Evolutionary conservation across 192 early-diverging fungal genomes (phyloP).

Genomic region (Backusella westeae): DNA sequence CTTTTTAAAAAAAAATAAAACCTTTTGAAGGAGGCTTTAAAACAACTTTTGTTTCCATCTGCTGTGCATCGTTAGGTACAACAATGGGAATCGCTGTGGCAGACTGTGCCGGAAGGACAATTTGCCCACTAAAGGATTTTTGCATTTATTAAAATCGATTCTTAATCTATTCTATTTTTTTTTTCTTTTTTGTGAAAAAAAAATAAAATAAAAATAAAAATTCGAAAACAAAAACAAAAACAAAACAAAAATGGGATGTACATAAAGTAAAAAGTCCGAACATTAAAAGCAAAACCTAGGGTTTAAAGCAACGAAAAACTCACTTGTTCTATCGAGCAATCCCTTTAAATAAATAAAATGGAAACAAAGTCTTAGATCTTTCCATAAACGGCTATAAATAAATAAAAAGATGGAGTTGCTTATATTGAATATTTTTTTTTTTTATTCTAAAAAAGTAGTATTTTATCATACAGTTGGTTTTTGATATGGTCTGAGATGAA

Average conservation of each 20-base stretch:
- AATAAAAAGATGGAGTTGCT: not conserved
- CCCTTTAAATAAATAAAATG: not conserved
- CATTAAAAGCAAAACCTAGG: not conserved
- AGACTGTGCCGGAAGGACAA: conserved; percentile 25
- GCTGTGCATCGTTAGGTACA: conserved; percentile 15
- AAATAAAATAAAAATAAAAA: not conserved
- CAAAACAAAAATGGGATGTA: not conserved
- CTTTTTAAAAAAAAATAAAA: not conserved
- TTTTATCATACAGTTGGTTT: not conserved
- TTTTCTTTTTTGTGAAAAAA: not conserved
- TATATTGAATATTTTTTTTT: not conserved
- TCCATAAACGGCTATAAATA: not conserved
- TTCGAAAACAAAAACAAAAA: not conserved
- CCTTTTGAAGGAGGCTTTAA: conserved; percentile 18
- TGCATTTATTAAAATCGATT: not conserved
- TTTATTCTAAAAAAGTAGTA: not conserved
- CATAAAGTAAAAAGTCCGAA: not conserved
- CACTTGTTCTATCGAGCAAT: not conserved
- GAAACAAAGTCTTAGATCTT: not conserved
- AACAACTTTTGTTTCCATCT: not conserved
- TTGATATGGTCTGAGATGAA: not conserved
- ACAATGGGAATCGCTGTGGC: conserved; percentile 34
- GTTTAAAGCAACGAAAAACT: too few relatives aligned
- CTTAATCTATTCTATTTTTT: not conserved
- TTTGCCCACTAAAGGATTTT: conserved; percentile 24